Conservation (phyloP, 1,284 basidiomycete genomes). For the Neonothopanus nambi region DNA sequence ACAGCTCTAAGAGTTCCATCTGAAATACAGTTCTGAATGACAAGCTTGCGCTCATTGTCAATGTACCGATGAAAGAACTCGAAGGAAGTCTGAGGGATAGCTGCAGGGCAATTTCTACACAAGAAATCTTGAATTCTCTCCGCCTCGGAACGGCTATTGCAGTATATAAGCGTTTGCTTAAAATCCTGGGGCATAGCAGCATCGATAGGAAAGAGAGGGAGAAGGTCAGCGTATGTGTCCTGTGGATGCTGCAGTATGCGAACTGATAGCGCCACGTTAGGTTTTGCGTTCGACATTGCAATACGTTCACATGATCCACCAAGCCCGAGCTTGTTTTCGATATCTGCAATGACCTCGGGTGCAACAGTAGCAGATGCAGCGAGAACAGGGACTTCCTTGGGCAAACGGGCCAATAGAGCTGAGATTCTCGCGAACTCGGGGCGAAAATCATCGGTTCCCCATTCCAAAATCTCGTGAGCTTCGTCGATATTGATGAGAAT, state of each 20-base stretch:
- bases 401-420: conserved; percentile 6
- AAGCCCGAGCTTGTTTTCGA: conserved; percentile 9
- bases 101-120: conserved; percentile 6
- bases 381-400: conserved; percentile 15
- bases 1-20: conserved; percentile 6
- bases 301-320: conserved; percentile 9
- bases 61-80: conserved; percentile 21
- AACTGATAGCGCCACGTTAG: conserved; percentile 19
- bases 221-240: conserved; percentile 17
- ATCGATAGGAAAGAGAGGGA: conserved; percentile 11
- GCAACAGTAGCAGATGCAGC: conserved; percentile 19
- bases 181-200: conserved; percentile 13
- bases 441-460: conserved; percentile 19
- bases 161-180: conserved; percentile 19
- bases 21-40: conserved; percentile 11
- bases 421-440: conserved; percentile 1
- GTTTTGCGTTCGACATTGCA: conserved; percentile 19
- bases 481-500: conserved; percentile 19
- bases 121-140: conserved; percentile 20
- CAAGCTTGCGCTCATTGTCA: conserved; percentile 7
- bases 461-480: conserved; percentile 13
- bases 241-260: conserved; percentile 18
- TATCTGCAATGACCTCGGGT: conserved; percentile 14
- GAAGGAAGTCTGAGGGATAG: conserved; percentile 9
- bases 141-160: conserved; percentile 2